phyloP scores from a whole-genome alignment of 2,329 filamentous ascomycete species.

The Fusarium nisikadoi region DNA sequence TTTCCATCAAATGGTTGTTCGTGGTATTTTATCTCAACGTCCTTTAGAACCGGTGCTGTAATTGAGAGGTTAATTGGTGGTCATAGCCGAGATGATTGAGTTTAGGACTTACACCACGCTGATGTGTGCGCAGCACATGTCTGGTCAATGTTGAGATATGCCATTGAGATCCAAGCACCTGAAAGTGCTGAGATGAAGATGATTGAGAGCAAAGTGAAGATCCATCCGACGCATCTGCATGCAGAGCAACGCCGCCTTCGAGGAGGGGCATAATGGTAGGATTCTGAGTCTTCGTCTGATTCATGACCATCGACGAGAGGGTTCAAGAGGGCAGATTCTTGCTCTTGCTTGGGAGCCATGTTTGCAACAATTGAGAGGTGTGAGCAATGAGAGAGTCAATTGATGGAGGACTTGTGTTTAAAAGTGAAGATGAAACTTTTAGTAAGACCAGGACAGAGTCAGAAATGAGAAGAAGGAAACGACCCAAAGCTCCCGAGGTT shows the following conservation, averaged over 20 bases:
- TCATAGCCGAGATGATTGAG: fast-evolving
- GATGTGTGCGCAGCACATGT: constrained; percentile 47
- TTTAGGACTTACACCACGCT: constrained; percentile 50
- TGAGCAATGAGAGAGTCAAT: not conserved
- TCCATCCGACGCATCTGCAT: constrained; percentile 30
- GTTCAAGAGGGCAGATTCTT: constrained; percentile 35
- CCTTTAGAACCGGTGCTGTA: constrained; percentile 49
- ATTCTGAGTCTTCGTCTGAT: constrained; percentile 33
- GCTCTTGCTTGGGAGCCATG: constrained; percentile 38
- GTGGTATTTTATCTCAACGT: constrained; percentile 48
- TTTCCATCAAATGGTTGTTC: constrained; percentile 64
- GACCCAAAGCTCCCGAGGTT: not conserved
- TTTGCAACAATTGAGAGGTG: not conserved
- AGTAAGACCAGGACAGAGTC: not conserved
- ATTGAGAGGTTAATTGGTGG: not conserved
- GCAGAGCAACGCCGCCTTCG: constrained; percentile 18
- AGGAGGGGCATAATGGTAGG: constrained; percentile 28
- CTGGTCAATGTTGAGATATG: constrained; percentile 36
- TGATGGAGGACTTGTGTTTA: not conserved
- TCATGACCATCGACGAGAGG: constrained; percentile 20
- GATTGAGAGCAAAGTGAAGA: not conserved
- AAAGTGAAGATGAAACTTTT: not conserved
- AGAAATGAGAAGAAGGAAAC: not conserved
- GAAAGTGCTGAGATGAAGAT: constrained; percentile 30
- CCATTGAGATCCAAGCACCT: constrained; percentile 39